Base-by-base conservation (phyloP, 2,329 filamentous ascomycete species). In the Alternaria sp. region DNA sequence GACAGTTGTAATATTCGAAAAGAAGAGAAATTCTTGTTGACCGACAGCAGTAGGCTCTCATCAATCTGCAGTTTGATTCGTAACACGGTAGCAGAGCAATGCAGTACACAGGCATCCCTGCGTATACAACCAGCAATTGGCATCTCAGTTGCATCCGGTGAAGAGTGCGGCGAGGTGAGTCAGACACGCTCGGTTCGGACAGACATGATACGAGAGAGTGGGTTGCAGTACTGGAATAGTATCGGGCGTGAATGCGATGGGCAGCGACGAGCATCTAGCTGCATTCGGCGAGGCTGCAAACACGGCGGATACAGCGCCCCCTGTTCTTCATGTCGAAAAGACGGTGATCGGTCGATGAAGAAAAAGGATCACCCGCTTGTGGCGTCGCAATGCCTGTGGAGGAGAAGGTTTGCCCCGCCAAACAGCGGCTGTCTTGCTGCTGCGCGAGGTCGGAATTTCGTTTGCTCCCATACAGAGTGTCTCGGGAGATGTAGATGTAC, bases 281-380 rank as follows among this genome's bases (percentile, higher is more conserved):
- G 30, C 12, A 25, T 57, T 40, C 13, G 28, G 45, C 17, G 45
- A 50, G 44, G 49, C 57, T 46, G 49, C 17, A 21, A 32, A 21
- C 30, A 53, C 25, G 57, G 46, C 49, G 36, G 36, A n/a, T 40
- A 40, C 15, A n/a, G 36, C 36, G 36, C 36, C 19, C 49, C 49
- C 47, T 62, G 55, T 30, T 59, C 36, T 28, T 9, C 46, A 17
- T 8, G 28, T 36, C 25, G 21, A n/a, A 12, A 46, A 52, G 40
- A 32, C 32, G 30, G 17, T 25, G 59, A 62, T 62, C 49, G 59
- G 59, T 49, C 59, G 59, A 62, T 62, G 28, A 11, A 40, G 9
- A 23, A 21, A 13, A 51, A 32, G 40, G 25, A 45, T 56, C 46
- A 61, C 45, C 43, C 54, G 47, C 47, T 40, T 53, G 23, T 15